A percentile compares a stretch with the other conserved stretches of the same genome.
phyloP scores from a whole-genome alignment of 179 eudicot species.

The Spergularia azorica region DNA sequence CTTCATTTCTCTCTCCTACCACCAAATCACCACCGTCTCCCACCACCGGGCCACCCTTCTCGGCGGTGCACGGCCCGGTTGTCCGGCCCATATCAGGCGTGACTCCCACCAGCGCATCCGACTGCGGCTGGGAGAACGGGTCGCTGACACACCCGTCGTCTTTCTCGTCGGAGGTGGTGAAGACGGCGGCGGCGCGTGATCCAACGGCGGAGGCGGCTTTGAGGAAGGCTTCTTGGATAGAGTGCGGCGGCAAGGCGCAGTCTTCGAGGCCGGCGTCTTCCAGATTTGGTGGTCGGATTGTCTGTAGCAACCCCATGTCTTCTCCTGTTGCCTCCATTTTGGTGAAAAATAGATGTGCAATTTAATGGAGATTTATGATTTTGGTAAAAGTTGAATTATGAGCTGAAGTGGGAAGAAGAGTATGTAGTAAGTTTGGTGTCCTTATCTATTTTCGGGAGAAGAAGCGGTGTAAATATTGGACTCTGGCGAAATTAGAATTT shows the following conservation, averaged over 20 bases:
- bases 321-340: constrained; percentile 32
- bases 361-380: background rate
- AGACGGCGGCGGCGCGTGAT: constrained; percentile 43
- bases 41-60: constrained; percentile 41
- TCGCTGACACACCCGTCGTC: constrained; percentile 36
- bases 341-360: background rate
- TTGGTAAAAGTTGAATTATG: no score
- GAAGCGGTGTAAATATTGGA: no score
- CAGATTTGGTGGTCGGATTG: constrained; percentile 53
- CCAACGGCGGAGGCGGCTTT: constrained; percentile 69
- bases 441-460: no score
- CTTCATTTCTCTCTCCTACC: constrained; percentile 26
- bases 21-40: constrained; percentile 22
- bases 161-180: constrained; percentile 34
- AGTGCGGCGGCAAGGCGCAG: constrained; percentile 75
- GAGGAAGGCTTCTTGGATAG: constrained; percentile 73
- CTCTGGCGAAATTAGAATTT: no score
- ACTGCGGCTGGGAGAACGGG: constrained; percentile 27
- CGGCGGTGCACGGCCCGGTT: constrained; percentile 38
- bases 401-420: no score
- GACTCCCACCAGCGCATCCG: constrained; percentile 41
- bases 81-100: constrained; percentile 16
- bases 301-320: constrained; percentile 22
- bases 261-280: constrained; percentile 94
- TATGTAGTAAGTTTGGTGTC: no score